Conservation (phyloP, 192 early-diverging fungal species). For the Chytriomyces sp. region DNA sequence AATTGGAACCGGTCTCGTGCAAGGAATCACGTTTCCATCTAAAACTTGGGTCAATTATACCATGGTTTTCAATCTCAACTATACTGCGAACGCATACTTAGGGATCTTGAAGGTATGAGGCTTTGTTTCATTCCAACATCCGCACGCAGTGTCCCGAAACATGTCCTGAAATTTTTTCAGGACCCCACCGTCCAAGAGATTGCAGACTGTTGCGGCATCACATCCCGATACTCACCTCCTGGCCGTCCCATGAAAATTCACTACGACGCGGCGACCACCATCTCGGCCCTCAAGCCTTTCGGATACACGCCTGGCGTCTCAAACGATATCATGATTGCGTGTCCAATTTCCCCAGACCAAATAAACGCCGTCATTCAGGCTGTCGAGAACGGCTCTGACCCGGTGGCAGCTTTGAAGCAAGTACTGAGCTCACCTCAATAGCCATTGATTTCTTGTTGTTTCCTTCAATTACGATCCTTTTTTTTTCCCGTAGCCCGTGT, state of each 20-base stretch:
- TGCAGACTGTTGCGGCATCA: constrained; percentile 20
- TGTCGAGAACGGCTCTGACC: neutral
- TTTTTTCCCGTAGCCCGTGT: no score
- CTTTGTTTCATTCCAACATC: neutral
- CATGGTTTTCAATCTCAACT: constrained; percentile 25
- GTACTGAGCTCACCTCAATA: neutral
- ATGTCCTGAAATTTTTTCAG: constrained; percentile 9
- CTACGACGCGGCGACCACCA: constrained; percentile 5
- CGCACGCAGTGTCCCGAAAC: neutral
- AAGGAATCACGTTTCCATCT: constrained; percentile 5
- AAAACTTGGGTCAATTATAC: constrained; percentile 15
- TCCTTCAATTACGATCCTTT: no score
- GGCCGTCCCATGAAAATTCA: neutral
- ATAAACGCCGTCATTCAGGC: neutral
- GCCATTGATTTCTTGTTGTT: no score
- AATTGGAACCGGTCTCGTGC: neutral
- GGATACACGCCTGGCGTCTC: constrained; percentile 9
- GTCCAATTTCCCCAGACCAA: constrained; percentile 4
- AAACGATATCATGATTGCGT: constrained; percentile 5
- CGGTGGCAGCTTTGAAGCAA: neutral
- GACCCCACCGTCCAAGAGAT: constrained; percentile 22
- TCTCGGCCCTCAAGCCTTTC: constrained; percentile 1
- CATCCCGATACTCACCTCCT: neutral
- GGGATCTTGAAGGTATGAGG: neutral
- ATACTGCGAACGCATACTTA: no score